phyloP scores from a whole-genome alignment of 1,284 basidiomycete genomes.

The Trametes pubescens region DNA sequence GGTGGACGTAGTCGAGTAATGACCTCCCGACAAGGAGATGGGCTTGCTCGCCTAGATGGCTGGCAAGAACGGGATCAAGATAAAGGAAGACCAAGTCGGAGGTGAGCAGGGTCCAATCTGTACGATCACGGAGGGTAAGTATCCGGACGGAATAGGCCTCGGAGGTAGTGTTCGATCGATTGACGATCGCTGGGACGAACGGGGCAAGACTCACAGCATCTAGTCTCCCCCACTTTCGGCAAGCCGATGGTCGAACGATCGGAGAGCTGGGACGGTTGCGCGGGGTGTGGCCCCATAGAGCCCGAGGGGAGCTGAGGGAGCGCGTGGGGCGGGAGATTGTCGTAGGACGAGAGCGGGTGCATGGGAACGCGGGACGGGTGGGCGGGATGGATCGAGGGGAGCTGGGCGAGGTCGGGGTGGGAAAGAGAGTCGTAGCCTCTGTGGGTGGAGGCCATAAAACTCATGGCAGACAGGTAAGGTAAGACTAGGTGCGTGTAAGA shows the following conservation, averaged over 20 bases:
- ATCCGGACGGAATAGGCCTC: conserved; percentile 31
- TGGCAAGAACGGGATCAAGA: conserved; percentile 85
- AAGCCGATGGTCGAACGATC: conserved; percentile 42
- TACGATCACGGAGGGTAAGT: conserved; percentile 32
- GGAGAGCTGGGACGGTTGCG: conserved; percentile 30
- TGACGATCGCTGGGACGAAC: conserved; percentile 42
- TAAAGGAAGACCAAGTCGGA: conserved; percentile 85
- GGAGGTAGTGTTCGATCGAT: conserved; percentile 44
- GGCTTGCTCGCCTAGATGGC: conserved; percentile 80
- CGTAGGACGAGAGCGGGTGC: conserved; percentile 47
- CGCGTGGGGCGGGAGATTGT: conserved; percentile 37
- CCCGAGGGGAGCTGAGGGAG: conserved; percentile 26
- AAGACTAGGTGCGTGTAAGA: conserved; percentile 35
- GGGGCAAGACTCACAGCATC: conserved; percentile 69
- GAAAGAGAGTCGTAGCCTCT: conserved; percentile 47
- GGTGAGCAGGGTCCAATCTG: conserved; percentile 79
- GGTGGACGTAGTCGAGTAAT: conserved; percentile 89
- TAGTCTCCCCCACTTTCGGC: conserved; percentile 72
- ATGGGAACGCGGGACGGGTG: conserved; percentile 34
- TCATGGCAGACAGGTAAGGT: conserved; percentile 47
- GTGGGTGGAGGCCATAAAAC: conserved; percentile 51
- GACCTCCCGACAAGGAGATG: conserved; percentile 75
- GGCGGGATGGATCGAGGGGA: conserved; percentile 27
- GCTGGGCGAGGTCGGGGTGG: conserved; percentile 42
- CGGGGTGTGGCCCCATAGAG: conserved; percentile 32